phyloP scores from a whole-genome alignment of 805 yeast genomes.

The Millerago galiae region DNA sequence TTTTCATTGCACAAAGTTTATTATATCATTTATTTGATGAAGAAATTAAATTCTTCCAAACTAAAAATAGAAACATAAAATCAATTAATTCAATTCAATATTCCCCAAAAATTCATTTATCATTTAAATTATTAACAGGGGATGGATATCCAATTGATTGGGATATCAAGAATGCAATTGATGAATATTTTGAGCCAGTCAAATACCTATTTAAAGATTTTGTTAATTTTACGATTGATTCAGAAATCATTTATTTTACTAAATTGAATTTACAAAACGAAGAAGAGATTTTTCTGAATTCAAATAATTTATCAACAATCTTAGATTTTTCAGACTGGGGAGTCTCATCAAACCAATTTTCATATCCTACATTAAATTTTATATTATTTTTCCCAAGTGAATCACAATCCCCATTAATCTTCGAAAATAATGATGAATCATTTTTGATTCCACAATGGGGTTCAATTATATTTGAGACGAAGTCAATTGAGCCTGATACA shows the following conservation, averaged over 20 bases:
- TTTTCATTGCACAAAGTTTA: constrained; percentile 47
- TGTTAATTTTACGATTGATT: constrained; percentile 68
- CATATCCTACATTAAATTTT: constrained; percentile 67
- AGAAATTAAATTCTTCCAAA: constrained; percentile 30
- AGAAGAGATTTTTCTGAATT: constrained; percentile 28
- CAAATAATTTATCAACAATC: constrained; percentile 61
- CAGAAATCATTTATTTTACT: constrained; percentile 65
- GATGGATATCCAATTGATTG: constrained; percentile 61
- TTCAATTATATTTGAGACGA: constrained; percentile 42
- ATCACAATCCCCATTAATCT: constrained; percentile 40
- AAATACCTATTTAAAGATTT: constrained; percentile 44
- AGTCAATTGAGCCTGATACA: constrained; percentile 23
- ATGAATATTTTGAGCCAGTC: constrained; percentile 48
- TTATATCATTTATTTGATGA: constrained; percentile 38
- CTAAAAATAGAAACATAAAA: constrained; percentile 9
- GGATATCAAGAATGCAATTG: constrained; percentile 57
- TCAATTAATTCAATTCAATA: constrained; percentile 28
- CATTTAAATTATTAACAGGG: constrained; percentile 69
- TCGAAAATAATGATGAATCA: constrained; percentile 25
- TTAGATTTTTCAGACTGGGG: constrained; percentile 87
- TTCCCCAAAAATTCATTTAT: constrained; percentile 64
- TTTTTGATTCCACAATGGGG: constrained; percentile 88
- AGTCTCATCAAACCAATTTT: constrained; percentile 44
- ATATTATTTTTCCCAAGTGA: constrained; percentile 57
- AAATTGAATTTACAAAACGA: constrained; percentile 27